Conservation (phyloP, 176 grass and related monocot species). For the Areca catechu region DNA sequence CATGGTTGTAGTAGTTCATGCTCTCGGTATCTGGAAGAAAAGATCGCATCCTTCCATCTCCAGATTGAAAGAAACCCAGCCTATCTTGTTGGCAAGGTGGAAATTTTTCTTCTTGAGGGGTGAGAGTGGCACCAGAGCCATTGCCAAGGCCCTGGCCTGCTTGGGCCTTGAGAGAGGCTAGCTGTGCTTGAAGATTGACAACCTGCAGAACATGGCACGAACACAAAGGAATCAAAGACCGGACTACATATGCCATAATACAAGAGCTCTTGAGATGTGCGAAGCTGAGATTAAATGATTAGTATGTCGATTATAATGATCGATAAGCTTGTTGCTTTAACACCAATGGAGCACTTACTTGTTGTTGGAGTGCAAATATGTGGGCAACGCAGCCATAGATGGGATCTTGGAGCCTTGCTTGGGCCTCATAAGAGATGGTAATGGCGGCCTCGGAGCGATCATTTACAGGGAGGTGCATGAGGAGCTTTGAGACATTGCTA, state of each 20-base stretch:
- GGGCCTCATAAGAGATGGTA: conserved; percentile 91
- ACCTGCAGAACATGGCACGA: conserved; percentile 28
- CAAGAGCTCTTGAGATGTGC: too few relatives aligned
- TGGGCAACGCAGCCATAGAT: conserved; percentile 94
- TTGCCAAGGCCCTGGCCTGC: conserved; percentile 38
- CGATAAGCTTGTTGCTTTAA: too few relatives aligned
- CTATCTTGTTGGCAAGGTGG: conserved; percentile 9
- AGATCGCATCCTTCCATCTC: conserved; percentile 15
- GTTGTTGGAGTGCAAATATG: conserved; percentile 94
- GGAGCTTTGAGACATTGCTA: conserved; percentile 91
- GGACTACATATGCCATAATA: too few relatives aligned
- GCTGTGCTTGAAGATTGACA: conserved; percentile 82
- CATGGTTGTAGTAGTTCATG: conserved; percentile 19
- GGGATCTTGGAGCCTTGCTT: conserved; percentile 78
- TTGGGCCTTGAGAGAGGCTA: conserved; percentile 68
- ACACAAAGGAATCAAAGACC: too few relatives aligned
- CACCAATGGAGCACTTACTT: conserved; percentile 24
- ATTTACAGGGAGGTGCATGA: conserved; percentile 59
- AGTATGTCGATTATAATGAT: too few relatives aligned
- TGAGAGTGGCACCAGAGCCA: not conserved
- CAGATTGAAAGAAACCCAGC: not conserved
- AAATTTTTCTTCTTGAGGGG: conserved; percentile 17
- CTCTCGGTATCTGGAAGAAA: conserved; percentile 1
- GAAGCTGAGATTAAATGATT: too few relatives aligned
- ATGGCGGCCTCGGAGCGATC: conserved; percentile 89